phyloP scores from a whole-genome alignment of 192 early-diverging fungal species.

The Gorgonomyces haynaldii region DNA sequence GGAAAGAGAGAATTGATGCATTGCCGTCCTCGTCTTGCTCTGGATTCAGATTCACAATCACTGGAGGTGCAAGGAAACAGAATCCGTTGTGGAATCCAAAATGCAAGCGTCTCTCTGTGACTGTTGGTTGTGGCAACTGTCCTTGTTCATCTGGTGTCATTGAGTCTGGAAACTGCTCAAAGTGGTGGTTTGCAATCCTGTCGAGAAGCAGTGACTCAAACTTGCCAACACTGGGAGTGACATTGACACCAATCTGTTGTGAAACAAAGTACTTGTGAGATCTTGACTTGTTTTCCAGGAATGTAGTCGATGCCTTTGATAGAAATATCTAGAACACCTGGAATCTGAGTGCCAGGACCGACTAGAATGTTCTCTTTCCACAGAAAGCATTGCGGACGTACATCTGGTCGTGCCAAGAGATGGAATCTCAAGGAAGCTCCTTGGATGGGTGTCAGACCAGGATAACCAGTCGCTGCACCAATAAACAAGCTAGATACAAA shows the following conservation, averaged over 20 bases:
- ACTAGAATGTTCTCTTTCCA: slow-evolving; percentile 37
- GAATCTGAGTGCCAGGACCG: slow-evolving; percentile 15
- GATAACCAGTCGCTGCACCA: slow-evolving; percentile 2
- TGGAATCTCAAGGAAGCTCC: slow-evolving; percentile 24
- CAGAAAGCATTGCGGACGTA: slow-evolving; percentile 13
- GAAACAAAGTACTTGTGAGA: slow-evolving; percentile 1
- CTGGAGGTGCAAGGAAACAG: slow-evolving; percentile 23
- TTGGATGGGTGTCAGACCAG: slow-evolving; percentile 14
- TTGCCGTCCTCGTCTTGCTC: slow-evolving; percentile 12
- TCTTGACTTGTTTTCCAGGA: not conserved
- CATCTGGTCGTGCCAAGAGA: slow-evolving; percentile 21
- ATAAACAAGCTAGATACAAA: slow-evolving; percentile 14
- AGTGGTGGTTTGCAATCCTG: slow-evolving; percentile 10
- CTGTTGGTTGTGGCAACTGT: slow-evolving; percentile 9
- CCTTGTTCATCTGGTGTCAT: slow-evolving; percentile 12
- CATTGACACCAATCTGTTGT: slow-evolving; percentile 13
- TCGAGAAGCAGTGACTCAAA: slow-evolving; percentile 20
- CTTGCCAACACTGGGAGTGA: slow-evolving; percentile 10
- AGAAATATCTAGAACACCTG: slow-evolving; percentile 15
- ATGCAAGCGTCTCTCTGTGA: slow-evolving; percentile 32
- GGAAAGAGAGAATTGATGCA: slow-evolving; percentile 21
- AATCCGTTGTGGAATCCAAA: slow-evolving; percentile 39
- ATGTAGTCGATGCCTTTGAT: slow-evolving; percentile 2
- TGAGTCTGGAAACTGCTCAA: slow-evolving; percentile 3
- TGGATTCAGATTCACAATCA: slow-evolving; percentile 19